A percentile compares a stretch with the other conserved stretches of the same genome.
Conservation (phyloP, 257 asterid genomes). For the Salvia miltiorrhiza region DNA sequence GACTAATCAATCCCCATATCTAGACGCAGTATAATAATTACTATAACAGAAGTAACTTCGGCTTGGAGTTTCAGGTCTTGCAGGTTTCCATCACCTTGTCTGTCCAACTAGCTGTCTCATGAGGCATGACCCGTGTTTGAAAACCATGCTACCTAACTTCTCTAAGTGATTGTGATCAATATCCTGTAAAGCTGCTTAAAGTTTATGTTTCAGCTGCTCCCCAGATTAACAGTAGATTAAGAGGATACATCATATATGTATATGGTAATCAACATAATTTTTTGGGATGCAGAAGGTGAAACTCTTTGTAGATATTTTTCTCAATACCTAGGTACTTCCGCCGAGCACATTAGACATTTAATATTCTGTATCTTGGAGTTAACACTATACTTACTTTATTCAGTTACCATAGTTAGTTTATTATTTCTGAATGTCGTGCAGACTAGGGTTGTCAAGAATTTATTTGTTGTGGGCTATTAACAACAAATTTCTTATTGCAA, state of each 20-base stretch:
- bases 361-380: not conserved
- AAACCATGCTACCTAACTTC: not conserved
- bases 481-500: too few relatives aligned
- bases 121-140: not conserved
- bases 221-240: not conserved
- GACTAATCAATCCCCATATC: conserved; percentile 2
- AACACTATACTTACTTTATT: not conserved
- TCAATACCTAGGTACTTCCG: not conserved
- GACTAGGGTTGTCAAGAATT: not conserved
- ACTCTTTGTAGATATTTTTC: not conserved
- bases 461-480: too few relatives aligned
- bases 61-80: not conserved
- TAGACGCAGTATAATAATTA: not conserved
- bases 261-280: not conserved
- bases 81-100: not conserved
- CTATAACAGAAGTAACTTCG: not conserved
- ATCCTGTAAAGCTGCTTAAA: not conserved
- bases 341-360: not conserved
- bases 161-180: not conserved
- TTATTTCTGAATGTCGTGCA: not conserved
- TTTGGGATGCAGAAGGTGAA: not conserved
- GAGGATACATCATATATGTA: not conserved
- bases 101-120: not conserved
- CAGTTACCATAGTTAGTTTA: not conserved
- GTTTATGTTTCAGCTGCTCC: not conserved